Evolutionary conservation across 805 yeast species (phyloP), one percentile per base, ranked within the genome.

Genomic region (Kluyveromyces dobzhanskii): DNA sequence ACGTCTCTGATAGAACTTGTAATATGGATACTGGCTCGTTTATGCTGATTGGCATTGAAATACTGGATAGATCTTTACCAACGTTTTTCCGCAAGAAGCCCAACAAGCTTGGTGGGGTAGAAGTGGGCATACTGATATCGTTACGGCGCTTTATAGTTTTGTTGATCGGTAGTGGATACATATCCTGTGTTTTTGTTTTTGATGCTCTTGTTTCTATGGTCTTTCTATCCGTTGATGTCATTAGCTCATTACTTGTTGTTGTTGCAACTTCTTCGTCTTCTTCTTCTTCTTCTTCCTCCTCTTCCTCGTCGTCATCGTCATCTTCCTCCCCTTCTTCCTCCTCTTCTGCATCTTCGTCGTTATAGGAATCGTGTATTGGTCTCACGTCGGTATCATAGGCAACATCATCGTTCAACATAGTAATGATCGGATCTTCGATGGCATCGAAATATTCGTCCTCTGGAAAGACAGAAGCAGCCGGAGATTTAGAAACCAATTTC

Each of bases 21-120:
- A 90, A 66, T 21, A 84, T 76, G 0, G 94, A 76, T 17, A 90
- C 56, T 0, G 98, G 98, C 60, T 92, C 98, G 62, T 92, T 92
- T 39, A 87, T 74, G 1, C 92, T 79, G 6, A 92, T 95, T 1
- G 98, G 98, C 88, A 90, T 87, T 0, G 95, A 79, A 32, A 88
- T 73, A 1, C 86, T 70, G 0, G 87, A 71, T 41, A 92, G 58
- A 59, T 90, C 97, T 54, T 88, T 90, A 16, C 97, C 97, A 9
- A 90, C 92, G 49, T 86, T 87, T 58, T 88, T 88, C 42, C 95
- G 72, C 36, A 92, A 69, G 50, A 87, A 76, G 1, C 85, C 73
- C 40, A 90, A 65, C 26, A 90, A 60, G 45, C 92, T 81, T 9
- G 96, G 96, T 3, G 97, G 97, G 0, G 76, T 64, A 25, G 78